Base-by-base conservation (phyloP, 169 alveolate genomes). In the Eimeria maxima region DNA sequence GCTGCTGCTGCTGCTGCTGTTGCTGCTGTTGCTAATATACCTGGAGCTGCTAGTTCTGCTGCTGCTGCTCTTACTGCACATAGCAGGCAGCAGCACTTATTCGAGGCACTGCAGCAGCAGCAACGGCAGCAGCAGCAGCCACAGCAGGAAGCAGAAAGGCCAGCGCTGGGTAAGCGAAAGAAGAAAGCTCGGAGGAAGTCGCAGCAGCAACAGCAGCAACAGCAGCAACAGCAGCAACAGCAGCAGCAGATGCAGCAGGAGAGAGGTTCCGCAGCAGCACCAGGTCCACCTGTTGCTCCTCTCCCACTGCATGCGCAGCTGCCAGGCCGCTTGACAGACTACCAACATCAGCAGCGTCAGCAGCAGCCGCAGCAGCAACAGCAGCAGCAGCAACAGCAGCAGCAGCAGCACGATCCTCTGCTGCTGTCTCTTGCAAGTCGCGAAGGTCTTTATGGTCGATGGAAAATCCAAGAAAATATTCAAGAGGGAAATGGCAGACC, bases 361-460 rank as follows among this genome's bases (percentile, higher is more conserved):
- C 89, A 78, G 60, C 69, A 44, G 44, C 89, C 38, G 89, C 89
- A 44, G 67, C 65, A 44, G 69, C 60, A 38, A 6, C 89, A 44
- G 44, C 89, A 5, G n/a, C 90, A 81, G 71, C 90, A 81, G 65
- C 73, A 81, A 73, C 73, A 47, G 73, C 71, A 47, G 73, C 65
- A 45, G 47, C 90, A 47, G 47, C 90, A 81, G 42, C 90, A 60
- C 1, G 65, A 47, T 8, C 90, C 29, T 0, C 71, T 81, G 90
- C 90, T 81, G 73, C 90, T 47, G 42, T 69, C 90, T n/a, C 47
- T 81, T 33, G 90, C 90, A 4, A 13, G 73, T 24, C 90, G 71
- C 27, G 47, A 33, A 33, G 38, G 38, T 0, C 38, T 33, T 1
- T 33, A 33, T 33, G 38, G 38, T 33, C 38, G 38, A 33, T 33